A percentile compares a stretch with the other conserved stretches of the same genome.
These are phyloP conservation scores for Grosmannia huntii DNA, from an alignment of 2,329 filamentous ascomycete species.

Conservation along the genomic window DNA sequence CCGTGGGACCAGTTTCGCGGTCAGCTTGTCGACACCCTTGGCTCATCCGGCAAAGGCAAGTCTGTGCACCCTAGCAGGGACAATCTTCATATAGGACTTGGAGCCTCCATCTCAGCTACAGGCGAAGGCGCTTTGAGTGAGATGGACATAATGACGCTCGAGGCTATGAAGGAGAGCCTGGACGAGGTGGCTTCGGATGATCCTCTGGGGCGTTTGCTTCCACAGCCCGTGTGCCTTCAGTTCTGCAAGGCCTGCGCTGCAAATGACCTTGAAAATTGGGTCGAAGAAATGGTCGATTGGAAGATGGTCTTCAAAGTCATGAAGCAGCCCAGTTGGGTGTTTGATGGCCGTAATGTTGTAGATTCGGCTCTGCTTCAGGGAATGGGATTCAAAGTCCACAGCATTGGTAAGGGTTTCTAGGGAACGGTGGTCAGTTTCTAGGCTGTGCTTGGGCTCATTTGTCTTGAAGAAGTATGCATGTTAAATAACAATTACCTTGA, in stretches of 20 bases:
- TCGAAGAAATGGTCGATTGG: conserved; percentile 1
- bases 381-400: conserved; percentile 3
- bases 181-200: background rate
- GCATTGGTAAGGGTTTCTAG: conserved; percentile 10
- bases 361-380: background rate
- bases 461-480: too few relatives aligned
- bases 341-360: conserved; percentile 2
- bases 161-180: background rate
- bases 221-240: background rate
- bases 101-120: background rate
- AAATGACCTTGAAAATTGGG: background rate
- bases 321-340: conserved; percentile 3
- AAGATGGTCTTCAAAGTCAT: background rate
- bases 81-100: background rate
- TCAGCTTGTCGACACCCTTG: background rate
- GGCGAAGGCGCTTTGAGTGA: background rate
- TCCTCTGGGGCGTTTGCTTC: background rate
- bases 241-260: background rate
- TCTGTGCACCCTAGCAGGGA: background rate
- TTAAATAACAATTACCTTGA: too few relatives aligned
- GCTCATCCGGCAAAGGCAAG: background rate
- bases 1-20: conserved; percentile 2
- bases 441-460: background rate
- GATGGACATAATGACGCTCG: background rate
- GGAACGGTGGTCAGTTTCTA: background rate